phyloP scores from a whole-genome alignment of 257 asterid genomes.

The Primulina huaijiensis region DNA sequence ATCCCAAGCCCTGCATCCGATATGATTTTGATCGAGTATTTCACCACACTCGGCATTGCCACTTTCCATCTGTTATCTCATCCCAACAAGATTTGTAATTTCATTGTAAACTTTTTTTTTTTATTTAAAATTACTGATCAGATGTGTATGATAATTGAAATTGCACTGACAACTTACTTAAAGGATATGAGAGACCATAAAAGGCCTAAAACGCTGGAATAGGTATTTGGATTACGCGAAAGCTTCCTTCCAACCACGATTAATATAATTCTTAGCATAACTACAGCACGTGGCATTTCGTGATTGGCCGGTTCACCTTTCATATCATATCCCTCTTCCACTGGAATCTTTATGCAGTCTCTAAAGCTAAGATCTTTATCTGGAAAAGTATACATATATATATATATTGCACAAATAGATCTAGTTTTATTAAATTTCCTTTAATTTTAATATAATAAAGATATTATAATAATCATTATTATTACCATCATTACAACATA shows the following conservation, averaged over 20 bases:
- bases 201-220: constrained; percentile 63
- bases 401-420: too few species aligned
- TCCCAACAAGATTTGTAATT: neutral
- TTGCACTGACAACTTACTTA: constrained; percentile 37
- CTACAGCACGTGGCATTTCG: constrained; percentile 58
- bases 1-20: constrained; percentile 83
- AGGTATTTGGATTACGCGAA: constrained; percentile 72
- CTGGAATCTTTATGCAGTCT: constrained; percentile 41
- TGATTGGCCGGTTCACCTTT: constrained; percentile 29
- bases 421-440: too few species aligned
- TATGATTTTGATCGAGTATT: constrained; percentile 62
- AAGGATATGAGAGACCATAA: constrained; percentile 65
- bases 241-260: constrained; percentile 70
- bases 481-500: constrained; percentile 23
- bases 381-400: constrained; percentile 11
- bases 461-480: neutral
- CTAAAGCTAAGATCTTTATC: constrained; percentile 74
- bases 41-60: constrained; percentile 68
- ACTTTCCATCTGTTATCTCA: constrained; percentile 56
- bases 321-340: constrained; percentile 27
- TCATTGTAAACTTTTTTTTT: neutral
- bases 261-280: constrained; percentile 51
- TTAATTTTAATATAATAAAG: neutral
- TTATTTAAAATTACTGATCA: too few species aligned
- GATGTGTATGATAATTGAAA: too few species aligned